Evolutionary conservation across 2,329 filamentous ascomycete genomes (phyloP).

Genomic region (Fusarium tupiense): DNA sequence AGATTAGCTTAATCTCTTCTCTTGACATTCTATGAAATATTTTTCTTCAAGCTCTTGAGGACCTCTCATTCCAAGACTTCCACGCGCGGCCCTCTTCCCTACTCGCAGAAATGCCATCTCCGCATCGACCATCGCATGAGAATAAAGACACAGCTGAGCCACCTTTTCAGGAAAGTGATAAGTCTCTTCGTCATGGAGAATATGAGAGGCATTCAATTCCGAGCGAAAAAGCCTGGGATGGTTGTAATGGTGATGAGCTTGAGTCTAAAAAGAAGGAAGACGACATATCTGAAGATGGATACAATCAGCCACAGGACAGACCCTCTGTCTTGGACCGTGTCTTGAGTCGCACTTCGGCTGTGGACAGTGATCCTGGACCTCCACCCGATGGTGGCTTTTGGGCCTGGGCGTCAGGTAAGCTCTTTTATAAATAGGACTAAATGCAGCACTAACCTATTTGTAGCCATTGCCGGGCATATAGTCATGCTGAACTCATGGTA

Average conservation of each 20-base stretch:
- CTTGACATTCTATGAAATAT: not conserved
- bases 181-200: not conserved
- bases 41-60: not conserved
- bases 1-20: not conserved
- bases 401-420: not conserved
- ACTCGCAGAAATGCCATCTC: not conserved
- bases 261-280: not conserved
- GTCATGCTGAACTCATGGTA: slow-evolving; percentile 15
- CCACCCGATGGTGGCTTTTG: slow-evolving; percentile 1
- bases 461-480: not conserved
- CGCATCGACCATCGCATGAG: not conserved
- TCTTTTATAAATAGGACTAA: no score
- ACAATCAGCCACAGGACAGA: not conserved
- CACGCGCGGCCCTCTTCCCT: not conserved
- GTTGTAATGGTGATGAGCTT: not conserved
- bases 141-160: not conserved
- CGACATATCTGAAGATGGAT: not conserved
- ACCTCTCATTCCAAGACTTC: not conserved
- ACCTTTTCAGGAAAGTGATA: not conserved
- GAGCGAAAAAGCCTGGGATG: not conserved
- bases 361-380: not conserved
- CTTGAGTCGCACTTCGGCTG: not conserved
- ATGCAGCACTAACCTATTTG: not conserved
- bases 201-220: not conserved
- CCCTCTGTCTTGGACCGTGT: not conserved